Evolutionary conservation across 768 basidiomycete genomes (phyloP), one percentile per base, ranked within the genome.

Genomic region (Infundibulicybe gibba): DNA sequence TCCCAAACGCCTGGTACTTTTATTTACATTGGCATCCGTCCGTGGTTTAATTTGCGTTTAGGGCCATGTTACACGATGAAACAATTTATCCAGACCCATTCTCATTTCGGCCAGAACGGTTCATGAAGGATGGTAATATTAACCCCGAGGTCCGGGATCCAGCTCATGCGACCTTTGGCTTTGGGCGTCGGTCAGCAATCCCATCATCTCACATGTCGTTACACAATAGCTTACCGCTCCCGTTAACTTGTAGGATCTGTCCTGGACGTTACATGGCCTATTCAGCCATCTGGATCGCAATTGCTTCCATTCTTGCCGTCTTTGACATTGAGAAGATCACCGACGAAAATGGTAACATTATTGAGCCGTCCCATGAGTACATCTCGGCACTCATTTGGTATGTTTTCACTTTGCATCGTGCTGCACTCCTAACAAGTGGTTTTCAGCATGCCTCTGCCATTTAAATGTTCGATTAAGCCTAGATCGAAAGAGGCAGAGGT

Each of bases 1-100:
- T 68, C 17, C 52, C 58, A 20, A 72, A 72, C 21, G 53, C 61
- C 16, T 72, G 68, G 71, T 65, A 46, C 2, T 50, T 30, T 34
- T 32, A 12, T 16, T 40, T 41, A 3, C 14, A 19, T 19, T 6
- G 17, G 6, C 35, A 19, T 38, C 35, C 4, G 17, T 38, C 10
- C 10, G 14, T 6, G 13, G 43, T 44, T 12, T 19, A 6, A 21
- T 13, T 20, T 19, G 17, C 20, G 13, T 44, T 21, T 20, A 50
- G 49, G 49, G 49, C 49, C 16, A 38, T 50, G 17, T 34, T 44
- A 6, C 32, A 40, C 8, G 32, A 46, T 12, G 43, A 35, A 12
- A 35, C 38, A 16, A 17, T 38, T 10, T 40, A 50, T 15, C 43
- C 34, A 12, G 39, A 45, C 16, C 45, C 49, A 14, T 14, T 32